A percentile compares a stretch with the other conserved stretches of the same genome.
These are phyloP conservation scores for Fusarium anthophilum DNA, from an alignment of 2,329 filamentous ascomycete genomes.

Conservation along the genomic window DNA sequence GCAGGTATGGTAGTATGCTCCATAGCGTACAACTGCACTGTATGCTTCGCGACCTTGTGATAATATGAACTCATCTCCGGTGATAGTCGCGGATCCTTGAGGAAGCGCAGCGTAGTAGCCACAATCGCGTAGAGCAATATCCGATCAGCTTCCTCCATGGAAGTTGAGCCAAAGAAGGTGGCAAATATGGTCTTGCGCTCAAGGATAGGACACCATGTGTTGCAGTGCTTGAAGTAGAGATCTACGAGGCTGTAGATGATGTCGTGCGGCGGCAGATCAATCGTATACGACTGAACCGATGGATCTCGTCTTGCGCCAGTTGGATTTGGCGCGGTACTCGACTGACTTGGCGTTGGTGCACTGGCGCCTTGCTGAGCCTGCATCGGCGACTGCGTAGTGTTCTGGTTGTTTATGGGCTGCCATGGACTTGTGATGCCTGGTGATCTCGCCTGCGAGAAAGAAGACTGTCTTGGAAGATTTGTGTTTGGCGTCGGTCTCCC, in stretches of 20 bases:
- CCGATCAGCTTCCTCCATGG: conserved; percentile 51
- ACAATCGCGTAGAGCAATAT: conserved; percentile 56
- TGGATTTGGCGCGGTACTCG: background rate
- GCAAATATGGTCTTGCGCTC: conserved; percentile 55
- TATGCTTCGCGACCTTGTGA: conserved; percentile 51
- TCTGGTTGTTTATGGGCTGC: conserved; percentile 44
- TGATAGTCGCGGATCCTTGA: conserved; percentile 52
- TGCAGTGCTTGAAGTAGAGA: conserved; percentile 71
- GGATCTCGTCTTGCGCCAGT: conserved; percentile 34
- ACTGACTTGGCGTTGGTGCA: background rate
- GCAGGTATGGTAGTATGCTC: conserved; percentile 53
- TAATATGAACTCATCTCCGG: conserved; percentile 51
- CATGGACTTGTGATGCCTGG: conserved; percentile 52
- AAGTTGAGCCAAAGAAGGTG: conserved; percentile 53
- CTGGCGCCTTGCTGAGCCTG: conserved; percentile 1
- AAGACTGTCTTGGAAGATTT: conserved; percentile 28
- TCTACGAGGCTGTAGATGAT: conserved; percentile 68
- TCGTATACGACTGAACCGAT: conserved; percentile 50
- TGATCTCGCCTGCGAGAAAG: conserved; percentile 48
- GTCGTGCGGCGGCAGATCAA: conserved; percentile 67
- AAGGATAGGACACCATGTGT: conserved; percentile 64
- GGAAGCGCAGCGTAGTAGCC: conserved; percentile 54
- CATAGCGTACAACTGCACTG: conserved; percentile 54
- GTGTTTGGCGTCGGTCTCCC: conserved; percentile 36
- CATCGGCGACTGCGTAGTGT: conserved; percentile 4